These are phyloP conservation scores for Dendrobium nobile DNA, from an alignment of 106 monocot species.

Conservation along the genomic window DNA sequence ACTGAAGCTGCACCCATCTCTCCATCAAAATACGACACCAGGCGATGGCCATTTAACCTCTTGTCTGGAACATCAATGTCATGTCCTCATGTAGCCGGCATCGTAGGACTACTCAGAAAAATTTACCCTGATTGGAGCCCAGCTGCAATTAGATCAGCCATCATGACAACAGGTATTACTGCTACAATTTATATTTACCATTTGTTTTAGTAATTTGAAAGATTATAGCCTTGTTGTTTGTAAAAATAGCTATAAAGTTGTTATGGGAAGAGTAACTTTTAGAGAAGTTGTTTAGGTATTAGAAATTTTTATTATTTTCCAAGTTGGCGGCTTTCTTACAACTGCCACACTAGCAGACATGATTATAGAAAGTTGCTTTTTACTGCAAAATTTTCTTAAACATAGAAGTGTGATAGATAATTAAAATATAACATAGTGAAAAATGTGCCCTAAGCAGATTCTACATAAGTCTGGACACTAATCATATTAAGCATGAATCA, in stretches of 20 bases:
- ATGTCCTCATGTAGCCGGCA: slow-evolving; percentile 74
- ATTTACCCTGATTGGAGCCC: slow-evolving; percentile 63
- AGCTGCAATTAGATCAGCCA: slow-evolving; percentile 71
- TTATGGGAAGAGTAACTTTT: too few species aligned
- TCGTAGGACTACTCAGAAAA: slow-evolving; percentile 44
- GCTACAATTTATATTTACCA: neutral
- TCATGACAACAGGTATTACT: slow-evolving; percentile 73
- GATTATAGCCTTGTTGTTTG: neutral
- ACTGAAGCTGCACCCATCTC: slow-evolving; percentile 53
- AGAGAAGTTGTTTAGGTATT: too few species aligned
- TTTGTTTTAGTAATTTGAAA: neutral
- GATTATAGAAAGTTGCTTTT: too few species aligned
- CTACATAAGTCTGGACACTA: too few species aligned
- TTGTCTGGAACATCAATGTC: slow-evolving; percentile 90
- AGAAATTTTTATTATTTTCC: neutral
- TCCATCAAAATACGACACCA: slow-evolving; percentile 47
- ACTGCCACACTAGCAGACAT: too few species aligned
- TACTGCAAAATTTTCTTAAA: too few species aligned
- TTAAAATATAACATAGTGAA: too few species aligned
- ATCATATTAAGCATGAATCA: too few species aligned
- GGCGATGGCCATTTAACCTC: slow-evolving; percentile 63
- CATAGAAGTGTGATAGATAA: too few species aligned
- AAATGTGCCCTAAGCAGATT: too few species aligned
- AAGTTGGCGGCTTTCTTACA: too few species aligned
- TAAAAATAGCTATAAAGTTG: too few species aligned